These are phyloP conservation scores for Glarea lozoyensis DNA, from an alignment of 495 filamentous ascomycete species.

Conservation along the genomic window DNA sequence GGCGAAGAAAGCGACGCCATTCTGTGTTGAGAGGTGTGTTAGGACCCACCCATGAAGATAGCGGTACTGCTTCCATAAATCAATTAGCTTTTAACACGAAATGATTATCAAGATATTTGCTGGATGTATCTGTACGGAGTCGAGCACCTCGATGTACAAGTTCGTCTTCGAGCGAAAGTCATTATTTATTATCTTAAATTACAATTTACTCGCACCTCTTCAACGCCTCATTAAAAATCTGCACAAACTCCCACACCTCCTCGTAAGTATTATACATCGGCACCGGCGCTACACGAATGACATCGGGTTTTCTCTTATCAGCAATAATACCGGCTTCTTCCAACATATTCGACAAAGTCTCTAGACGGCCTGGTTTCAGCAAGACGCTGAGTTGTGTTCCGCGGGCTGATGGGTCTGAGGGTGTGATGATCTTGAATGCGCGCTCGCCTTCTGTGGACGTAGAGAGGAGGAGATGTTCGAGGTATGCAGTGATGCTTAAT, in stretches of 20 bases:
- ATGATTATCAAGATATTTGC: too few species aligned
- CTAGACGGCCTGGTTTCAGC: slow-evolving; percentile 58
- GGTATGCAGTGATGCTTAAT: slow-evolving; percentile 64
- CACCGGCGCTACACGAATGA: slow-evolving; percentile 86
- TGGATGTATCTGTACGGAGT: too few species aligned
- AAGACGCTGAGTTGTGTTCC: slow-evolving; percentile 82
- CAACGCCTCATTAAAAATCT: slow-evolving; percentile 46
- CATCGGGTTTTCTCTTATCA: slow-evolving; percentile 84
- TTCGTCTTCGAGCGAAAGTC: too few species aligned
- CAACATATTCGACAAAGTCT: slow-evolving; percentile 55
- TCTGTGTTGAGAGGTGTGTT: too few species aligned
- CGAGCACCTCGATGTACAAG: too few species aligned
- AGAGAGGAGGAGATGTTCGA: slow-evolving; percentile 58
- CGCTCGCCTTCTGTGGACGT: slow-evolving; percentile 29
- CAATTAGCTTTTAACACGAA: too few species aligned
- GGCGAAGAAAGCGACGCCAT: too few species aligned
- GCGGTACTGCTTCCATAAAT: too few species aligned
- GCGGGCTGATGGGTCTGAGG: slow-evolving; percentile 56
- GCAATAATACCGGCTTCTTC: slow-evolving; percentile 66
- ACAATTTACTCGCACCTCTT: slow-evolving; percentile 15
- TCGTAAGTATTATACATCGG: slow-evolving; percentile 81
- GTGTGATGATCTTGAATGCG: slow-evolving; percentile 71
- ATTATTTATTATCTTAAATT: too few species aligned
- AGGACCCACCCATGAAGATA: too few species aligned
- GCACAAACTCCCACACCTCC: slow-evolving; percentile 74